These are phyloP conservation scores for Erigeron canadensis DNA, from an alignment of 129 eudicot species.

Conservation along the genomic window DNA sequence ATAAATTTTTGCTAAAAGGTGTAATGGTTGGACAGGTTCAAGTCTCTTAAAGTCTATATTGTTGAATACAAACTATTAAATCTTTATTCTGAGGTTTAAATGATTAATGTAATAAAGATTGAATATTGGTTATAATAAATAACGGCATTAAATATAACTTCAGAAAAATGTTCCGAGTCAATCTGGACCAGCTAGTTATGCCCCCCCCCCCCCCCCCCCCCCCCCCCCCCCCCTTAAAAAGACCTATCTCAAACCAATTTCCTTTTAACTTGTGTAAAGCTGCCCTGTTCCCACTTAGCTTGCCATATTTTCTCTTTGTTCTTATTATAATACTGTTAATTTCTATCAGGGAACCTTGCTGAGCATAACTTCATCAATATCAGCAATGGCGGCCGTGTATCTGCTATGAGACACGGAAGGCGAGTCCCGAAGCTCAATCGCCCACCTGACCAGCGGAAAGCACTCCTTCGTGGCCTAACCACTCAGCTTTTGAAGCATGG, in stretches of 20 bases:
- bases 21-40: too few relatives aligned
- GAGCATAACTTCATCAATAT: constrained; percentile 50
- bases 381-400: constrained; percentile 67
- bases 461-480: constrained; percentile 82
- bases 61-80: neutral
- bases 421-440: constrained; percentile 86
- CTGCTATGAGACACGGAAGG: constrained; percentile 88
- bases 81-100: neutral
- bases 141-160: too few relatives aligned
- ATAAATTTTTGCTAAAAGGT: neutral
- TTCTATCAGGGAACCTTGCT: constrained; percentile 43
- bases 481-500: constrained; percentile 91
- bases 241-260: neutral
- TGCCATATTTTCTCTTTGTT: neutral
- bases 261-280: neutral
- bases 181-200: too few relatives aligned
- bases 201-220: too few relatives aligned
- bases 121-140: too few relatives aligned
- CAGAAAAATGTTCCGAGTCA: too few relatives aligned
- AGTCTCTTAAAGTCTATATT: neutral
- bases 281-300: neutral
- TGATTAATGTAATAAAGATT: neutral
- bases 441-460: constrained; percentile 93
- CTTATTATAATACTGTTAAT: neutral
- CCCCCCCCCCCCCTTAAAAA: too few relatives aligned